These are phyloP conservation scores for Cylindrotheca closterium DNA, from an alignment of 108 stramenopile species.

Conservation along the genomic window DNA sequence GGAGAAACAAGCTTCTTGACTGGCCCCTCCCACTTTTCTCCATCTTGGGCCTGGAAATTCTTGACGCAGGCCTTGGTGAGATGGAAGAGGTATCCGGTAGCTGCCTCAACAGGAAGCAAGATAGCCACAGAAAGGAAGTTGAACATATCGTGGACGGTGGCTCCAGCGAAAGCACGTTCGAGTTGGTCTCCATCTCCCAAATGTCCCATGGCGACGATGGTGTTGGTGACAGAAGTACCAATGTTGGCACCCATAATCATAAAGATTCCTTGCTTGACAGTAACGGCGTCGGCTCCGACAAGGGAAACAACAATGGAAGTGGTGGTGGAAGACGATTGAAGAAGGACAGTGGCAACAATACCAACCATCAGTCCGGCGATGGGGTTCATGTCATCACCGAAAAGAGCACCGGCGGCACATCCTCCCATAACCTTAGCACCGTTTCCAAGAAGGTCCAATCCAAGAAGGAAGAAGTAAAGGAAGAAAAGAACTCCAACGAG, in stretches of 20 bases:
- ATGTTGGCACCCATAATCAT: slow-evolving; percentile 94
- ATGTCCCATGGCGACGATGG: slow-evolving; percentile 85
- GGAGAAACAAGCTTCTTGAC: slow-evolving; percentile 73
- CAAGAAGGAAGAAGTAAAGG: slow-evolving; percentile 87
- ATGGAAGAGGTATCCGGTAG: slow-evolving; percentile 46
- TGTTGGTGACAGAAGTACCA: slow-evolving; percentile 79
- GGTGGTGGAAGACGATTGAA: slow-evolving; percentile 85
- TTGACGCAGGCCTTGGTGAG: slow-evolving; percentile 66
- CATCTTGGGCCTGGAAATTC: slow-evolving; percentile 22
- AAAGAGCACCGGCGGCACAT: slow-evolving; percentile 72
- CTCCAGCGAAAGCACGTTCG: slow-evolving; percentile 87
- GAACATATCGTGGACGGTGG: slow-evolving; percentile 92
- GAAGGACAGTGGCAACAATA: slow-evolving; percentile 77
- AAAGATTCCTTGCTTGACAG: slow-evolving; percentile 69
- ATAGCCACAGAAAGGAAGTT: slow-evolving; percentile 77
- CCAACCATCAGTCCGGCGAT: slow-evolving; percentile 81
- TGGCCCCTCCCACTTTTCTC: slow-evolving; percentile 76
- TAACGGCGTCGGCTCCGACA: slow-evolving; percentile 54
- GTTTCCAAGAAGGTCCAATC: slow-evolving; percentile 70
- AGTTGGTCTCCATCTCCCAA: slow-evolving; percentile 78
- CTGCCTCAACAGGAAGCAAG: slow-evolving; percentile 77
- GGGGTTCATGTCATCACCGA: slow-evolving; percentile 77
- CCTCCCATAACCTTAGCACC: slow-evolving; percentile 81
- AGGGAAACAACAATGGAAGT: slow-evolving; percentile 84
- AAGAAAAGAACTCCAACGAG: slow-evolving; percentile 59